Conservation (phyloP, 306 rosid species). For the Malus orientalis region DNA sequence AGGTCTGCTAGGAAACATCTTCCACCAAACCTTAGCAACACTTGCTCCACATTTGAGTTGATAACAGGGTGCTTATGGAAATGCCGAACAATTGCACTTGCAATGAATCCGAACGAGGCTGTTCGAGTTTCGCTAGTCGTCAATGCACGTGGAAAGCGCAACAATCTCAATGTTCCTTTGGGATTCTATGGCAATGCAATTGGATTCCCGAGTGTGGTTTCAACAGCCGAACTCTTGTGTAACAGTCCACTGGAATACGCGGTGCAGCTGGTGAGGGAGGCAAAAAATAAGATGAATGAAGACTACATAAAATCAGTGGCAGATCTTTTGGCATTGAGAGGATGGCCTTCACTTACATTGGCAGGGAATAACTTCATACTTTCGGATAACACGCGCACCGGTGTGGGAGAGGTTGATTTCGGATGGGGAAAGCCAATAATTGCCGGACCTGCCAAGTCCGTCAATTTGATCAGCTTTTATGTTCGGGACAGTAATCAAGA, state of each 20-base stretch:
- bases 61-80: conserved; percentile 13
- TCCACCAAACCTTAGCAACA: not conserved
- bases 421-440: too few species aligned
- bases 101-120: not conserved
- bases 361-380: too few species aligned
- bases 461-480: too few species aligned
- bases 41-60: not conserved
- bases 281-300: too few species aligned
- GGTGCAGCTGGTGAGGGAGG: too few species aligned
- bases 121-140: not conserved
- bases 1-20: not conserved
- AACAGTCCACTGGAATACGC: conserved; percentile 11
- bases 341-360: too few species aligned
- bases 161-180: not conserved
- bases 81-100: not conserved
- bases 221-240: not conserved
- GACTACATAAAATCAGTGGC: too few species aligned
- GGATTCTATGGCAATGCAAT: conserved; percentile 29
- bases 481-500: too few species aligned
- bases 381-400: too few species aligned
- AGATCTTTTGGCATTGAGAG: too few species aligned
- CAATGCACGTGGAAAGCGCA: not conserved
- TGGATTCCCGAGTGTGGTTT: not conserved
- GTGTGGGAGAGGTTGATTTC: too few species aligned
- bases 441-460: too few species aligned